These are phyloP conservation scores for Hypoxylon lienhwacheense DNA, from an alignment of 495 filamentous ascomycete species.

Conservation along the genomic window DNA sequence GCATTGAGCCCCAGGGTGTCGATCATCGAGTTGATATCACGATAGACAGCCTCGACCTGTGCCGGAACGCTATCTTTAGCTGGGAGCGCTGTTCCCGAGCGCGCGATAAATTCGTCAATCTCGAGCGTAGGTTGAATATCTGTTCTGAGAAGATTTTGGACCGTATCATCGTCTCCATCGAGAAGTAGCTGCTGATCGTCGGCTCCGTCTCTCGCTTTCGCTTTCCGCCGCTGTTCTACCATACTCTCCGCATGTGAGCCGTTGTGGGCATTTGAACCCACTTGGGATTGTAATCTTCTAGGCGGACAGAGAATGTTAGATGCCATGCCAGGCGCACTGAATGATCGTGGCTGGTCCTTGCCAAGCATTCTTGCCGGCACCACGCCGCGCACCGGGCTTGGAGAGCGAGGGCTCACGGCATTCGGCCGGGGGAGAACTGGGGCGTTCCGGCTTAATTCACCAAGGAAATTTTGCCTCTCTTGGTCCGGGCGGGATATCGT, in stretches of 20 bases:
- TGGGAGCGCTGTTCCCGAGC: conserved; percentile 65
- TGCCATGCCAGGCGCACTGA: conserved; percentile 59
- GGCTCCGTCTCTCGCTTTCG: conserved; percentile 49
- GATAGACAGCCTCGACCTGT: conserved; percentile 82
- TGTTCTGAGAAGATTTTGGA: conserved; percentile 52
- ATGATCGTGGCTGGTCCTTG: conserved; percentile 56
- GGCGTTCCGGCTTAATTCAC: conserved; percentile 60
- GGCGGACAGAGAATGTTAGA: conserved; percentile 47
- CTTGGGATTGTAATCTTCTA: conserved; percentile 32
- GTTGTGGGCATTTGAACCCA: conserved; percentile 29
- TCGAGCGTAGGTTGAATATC: conserved; percentile 53
- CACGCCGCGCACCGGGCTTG: conserved; percentile 69
- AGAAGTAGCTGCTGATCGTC: conserved; percentile 53
- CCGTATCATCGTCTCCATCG: conserved; percentile 60
- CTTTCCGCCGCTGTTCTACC: conserved; percentile 44
- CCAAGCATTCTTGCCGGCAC: conserved; percentile 51
- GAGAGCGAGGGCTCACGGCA: conserved; percentile 69
- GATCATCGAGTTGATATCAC: conserved; percentile 95
- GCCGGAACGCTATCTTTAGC: conserved; percentile 67
- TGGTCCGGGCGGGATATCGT: conserved; percentile 49
- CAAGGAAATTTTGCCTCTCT: conserved; percentile 58
- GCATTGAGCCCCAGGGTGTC: conserved; percentile 89
- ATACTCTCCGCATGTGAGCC: conserved; percentile 38
- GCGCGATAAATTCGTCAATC: conserved; percentile 64
- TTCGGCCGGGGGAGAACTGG: conserved; percentile 62